These are phyloP conservation scores for Starmerella asiatica DNA, from an alignment of 805 yeast genomes.

Conservation along the genomic window DNA sequence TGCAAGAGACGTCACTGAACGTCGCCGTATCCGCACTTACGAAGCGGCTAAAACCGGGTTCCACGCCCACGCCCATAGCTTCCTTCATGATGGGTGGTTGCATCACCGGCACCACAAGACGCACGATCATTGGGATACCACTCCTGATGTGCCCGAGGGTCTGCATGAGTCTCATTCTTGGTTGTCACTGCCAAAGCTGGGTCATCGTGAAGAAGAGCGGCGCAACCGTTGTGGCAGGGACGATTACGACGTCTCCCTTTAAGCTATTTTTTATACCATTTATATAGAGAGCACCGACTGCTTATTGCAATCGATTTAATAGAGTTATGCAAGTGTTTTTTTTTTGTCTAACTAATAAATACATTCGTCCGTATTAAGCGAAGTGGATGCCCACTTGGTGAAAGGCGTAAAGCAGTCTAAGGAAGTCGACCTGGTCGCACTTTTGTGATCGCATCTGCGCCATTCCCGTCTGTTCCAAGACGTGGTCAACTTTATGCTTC, in stretches of 20 bases:
- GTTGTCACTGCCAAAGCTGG: slow-evolving; percentile 12
- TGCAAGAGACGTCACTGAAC: slow-evolving; percentile 24
- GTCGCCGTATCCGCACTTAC: slow-evolving; percentile 10
- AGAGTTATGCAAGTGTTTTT: too few species aligned
- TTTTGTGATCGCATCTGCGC: slow-evolving; percentile 83
- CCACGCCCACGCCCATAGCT: slow-evolving; percentile 1
- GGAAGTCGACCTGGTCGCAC: slow-evolving; percentile 88
- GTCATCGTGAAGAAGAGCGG: slow-evolving; percentile 13
- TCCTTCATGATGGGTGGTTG: slow-evolving; percentile 1
- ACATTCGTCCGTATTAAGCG: slow-evolving; percentile 50
- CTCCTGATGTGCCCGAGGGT: too few species aligned
- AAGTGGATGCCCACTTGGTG: slow-evolving; percentile 96
- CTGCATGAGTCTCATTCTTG: neutral
- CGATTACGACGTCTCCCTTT: slow-evolving; percentile 15
- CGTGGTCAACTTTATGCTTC: slow-evolving; percentile 56
- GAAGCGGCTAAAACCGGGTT: slow-evolving; percentile 6
- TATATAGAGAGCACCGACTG: too few species aligned
- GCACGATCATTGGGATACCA: too few species aligned
- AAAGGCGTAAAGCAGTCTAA: slow-evolving; percentile 70
- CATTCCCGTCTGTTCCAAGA: slow-evolving; percentile 64
- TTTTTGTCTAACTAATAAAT: too few species aligned
- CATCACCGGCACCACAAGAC: too few species aligned
- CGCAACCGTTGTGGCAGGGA: neutral
- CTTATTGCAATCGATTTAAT: too few species aligned
- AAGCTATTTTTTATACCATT: neutral